phyloP scores from a whole-genome alignment of 352 stramenopile genomes.

The Globisporangium cystogenes region DNA sequence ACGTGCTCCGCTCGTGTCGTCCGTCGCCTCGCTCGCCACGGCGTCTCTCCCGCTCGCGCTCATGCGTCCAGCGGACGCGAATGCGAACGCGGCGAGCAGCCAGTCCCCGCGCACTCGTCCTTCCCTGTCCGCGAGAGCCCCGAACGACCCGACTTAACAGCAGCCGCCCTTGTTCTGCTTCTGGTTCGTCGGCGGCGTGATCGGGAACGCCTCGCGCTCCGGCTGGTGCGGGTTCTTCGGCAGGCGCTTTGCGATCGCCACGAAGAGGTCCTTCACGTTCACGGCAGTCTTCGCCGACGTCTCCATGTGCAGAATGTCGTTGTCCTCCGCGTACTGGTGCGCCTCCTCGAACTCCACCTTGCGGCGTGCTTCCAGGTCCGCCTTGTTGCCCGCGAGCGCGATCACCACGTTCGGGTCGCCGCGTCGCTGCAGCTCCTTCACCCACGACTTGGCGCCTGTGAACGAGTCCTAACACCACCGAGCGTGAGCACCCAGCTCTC shows the following conservation, averaged over 20 bases:
- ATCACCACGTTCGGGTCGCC: slow-evolving; percentile 98
- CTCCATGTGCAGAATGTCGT: slow-evolving; percentile 99
- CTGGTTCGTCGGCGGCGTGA: slow-evolving; percentile 66
- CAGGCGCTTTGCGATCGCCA: slow-evolving; percentile 92
- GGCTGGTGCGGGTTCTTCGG: slow-evolving; percentile 81
- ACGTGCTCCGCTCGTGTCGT: not conserved
- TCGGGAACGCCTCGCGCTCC: slow-evolving; percentile 80
- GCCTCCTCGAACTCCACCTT: slow-evolving; percentile 97
- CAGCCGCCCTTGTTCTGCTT: slow-evolving; percentile 71
- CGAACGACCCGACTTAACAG: slow-evolving; percentile 45
- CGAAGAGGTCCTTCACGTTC: slow-evolving; percentile 99
- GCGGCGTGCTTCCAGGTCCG: slow-evolving; percentile 95
- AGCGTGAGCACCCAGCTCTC: not conserved
- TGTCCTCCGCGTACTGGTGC: slow-evolving; percentile 97
- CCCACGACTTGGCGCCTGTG: slow-evolving; percentile 98
- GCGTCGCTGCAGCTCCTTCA: slow-evolving; percentile 99
- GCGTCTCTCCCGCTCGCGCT: too few species aligned
- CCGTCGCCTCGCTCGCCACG: too few species aligned
- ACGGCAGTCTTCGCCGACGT: slow-evolving; percentile 99
- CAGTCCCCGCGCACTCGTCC: too few species aligned
- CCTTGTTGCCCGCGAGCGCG: slow-evolving; percentile 97
- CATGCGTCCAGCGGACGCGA: too few species aligned
- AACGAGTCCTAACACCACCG: slow-evolving; percentile 97
- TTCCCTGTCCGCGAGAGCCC: too few species aligned
- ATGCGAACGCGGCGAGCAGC: too few species aligned